Conservation (phyloP, 1,139 yeast genomes). For the Keqinozyma sinolaborantium region DNA sequence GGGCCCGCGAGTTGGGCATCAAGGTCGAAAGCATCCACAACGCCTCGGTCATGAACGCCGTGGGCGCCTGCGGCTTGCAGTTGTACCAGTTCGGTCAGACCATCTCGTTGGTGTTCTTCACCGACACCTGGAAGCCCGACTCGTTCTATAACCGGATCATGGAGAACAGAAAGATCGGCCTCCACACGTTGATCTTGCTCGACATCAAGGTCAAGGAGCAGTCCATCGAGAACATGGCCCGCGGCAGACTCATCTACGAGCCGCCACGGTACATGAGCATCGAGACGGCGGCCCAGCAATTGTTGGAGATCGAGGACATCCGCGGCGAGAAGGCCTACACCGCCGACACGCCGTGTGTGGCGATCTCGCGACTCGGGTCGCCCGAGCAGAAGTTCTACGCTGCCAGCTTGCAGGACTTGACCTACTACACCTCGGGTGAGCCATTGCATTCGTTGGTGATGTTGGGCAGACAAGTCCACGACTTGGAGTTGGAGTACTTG, state of each 20-base stretch:
- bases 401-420: conserved; percentile 72
- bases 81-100: conserved; percentile 96
- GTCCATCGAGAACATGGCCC: conserved; percentile 88
- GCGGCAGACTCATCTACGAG: conserved; percentile 88
- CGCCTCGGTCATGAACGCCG: conserved; percentile 98
- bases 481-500: conserved; percentile 83
- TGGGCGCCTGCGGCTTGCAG: conserved; percentile 96
- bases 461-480: conserved; percentile 92
- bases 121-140: conserved; percentile 95
- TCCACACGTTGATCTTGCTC: conserved; percentile 82
- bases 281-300: conserved; percentile 82
- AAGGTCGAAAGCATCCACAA: conserved; percentile 83
- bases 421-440: conserved; percentile 85
- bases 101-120: conserved; percentile 90
- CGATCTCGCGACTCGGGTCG: conserved; percentile 87
- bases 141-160: conserved; percentile 84
- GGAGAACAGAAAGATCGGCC: conserved; percentile 87
- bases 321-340: conserved; percentile 77
- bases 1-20: conserved; percentile 84
- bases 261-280: conserved; percentile 97
- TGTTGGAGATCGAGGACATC: conserved; percentile 78
- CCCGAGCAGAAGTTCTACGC: conserved; percentile 81
- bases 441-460: conserved; percentile 91
- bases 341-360: conserved; percentile 86
- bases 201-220: conserved; percentile 98